Conservation (phyloP, 2,329 filamentous ascomycete genomes). For the Apiospora malaysiana region DNA sequence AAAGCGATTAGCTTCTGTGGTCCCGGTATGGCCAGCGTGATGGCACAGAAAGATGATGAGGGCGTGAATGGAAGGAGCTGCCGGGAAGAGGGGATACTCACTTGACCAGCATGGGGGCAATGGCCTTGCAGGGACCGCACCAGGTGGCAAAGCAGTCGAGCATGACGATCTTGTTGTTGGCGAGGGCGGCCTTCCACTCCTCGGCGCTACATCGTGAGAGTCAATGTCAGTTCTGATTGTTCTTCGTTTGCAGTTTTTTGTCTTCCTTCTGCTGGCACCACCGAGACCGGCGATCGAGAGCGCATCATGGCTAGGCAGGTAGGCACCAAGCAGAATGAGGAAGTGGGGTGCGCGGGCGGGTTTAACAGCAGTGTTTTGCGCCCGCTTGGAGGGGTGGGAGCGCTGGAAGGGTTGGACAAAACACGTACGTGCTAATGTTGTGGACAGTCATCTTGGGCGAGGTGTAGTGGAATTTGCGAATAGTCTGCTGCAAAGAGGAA, state of each 20-base stretch:
- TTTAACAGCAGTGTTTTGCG: not conserved
- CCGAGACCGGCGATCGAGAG: not conserved
- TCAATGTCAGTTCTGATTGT: not conserved
- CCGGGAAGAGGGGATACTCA: constrained; percentile 45
- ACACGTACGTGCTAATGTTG: constrained; percentile 44
- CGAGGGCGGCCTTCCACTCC: constrained; percentile 37
- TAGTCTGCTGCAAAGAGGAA: not conserved
- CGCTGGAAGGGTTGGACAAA: not conserved
- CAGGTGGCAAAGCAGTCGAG: constrained; percentile 89
- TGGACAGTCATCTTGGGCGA: constrained; percentile 51
- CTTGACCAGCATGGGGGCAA: constrained; percentile 76
- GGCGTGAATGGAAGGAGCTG: not conserved
- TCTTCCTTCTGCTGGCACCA: not conserved
- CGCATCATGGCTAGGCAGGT: not conserved
- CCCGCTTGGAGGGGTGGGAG: not conserved
- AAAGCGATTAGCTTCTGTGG: not conserved
- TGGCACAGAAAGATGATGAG: no score
- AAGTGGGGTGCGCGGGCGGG: constrained; percentile 24
- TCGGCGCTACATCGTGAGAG: constrained; percentile 32
- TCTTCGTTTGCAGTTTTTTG: not conserved
- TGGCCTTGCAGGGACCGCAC: constrained; percentile 95
- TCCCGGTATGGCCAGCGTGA: no score
- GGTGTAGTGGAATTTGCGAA: constrained; percentile 45
- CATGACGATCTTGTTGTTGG: constrained; percentile 66
- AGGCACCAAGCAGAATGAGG: not conserved